Evolutionary conservation across 345 rosid species (phyloP), one percentile per base, ranked within the genome.

Genomic region (Dipteronia dyeriana): DNA sequence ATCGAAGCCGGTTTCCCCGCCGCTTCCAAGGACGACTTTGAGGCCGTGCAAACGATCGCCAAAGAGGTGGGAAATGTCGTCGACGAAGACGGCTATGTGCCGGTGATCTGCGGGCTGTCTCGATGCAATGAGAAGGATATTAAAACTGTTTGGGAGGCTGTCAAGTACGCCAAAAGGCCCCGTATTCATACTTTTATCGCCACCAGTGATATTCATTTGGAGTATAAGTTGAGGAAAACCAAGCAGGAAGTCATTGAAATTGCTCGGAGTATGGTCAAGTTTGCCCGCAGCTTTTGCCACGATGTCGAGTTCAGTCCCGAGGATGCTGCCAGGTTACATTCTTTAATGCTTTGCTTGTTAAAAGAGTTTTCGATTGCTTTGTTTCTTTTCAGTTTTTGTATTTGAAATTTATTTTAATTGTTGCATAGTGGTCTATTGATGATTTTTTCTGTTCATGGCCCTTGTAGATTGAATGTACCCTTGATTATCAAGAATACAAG

Each of bases 241-340:
- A 90, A 86, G 76, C 84, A 82, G 19, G 85, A 96, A 78, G 97
- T 96, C 17, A 49, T 94, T 56, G 94, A 94, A 49, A 87, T 91
- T 64, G 99, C 99, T 0, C 77, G 92, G 75, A 85, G 73, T 49
- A 92, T 90, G 97, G 98, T 96, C 19, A 74, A 39, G 3, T 92
- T 81, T 47, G 97, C 97, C 0, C 81, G 97, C 81, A 91, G 94
- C 78, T 87, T 96, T 0, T 96, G 98, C 75, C 80, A 91, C 0
- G 99, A 96, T 67, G 92, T 96, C 2, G 97, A 96, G 85, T 94
- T 96, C 75, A 94, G 98, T 79, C 97, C 99, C 0, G 97, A 94
- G 79, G 99, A 96, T 81, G 99, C 99, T 4, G 95, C 97, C 79
- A 89, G 97, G 97, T 95, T 76, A 3, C 31, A 12, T 34, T 19